Evolutionary conservation across 1,284 basidiomycete species (phyloP), one percentile per base, ranked within the genome.

Genomic region (Fomitopsis pinicola): DNA sequence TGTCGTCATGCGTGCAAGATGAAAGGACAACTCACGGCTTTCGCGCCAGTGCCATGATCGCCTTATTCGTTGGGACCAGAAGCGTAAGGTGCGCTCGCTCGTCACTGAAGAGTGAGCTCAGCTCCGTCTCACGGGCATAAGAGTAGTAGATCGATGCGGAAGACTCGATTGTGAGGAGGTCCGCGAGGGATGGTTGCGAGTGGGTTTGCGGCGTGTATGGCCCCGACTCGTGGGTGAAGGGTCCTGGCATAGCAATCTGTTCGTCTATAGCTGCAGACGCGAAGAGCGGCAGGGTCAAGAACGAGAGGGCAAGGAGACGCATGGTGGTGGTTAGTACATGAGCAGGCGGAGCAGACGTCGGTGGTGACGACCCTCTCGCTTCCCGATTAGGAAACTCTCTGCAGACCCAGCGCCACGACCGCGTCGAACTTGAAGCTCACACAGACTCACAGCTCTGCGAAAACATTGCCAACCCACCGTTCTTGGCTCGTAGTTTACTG

Each of bases 71-170:
- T 1, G 91, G 91, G 10, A 85, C 89, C 53, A 93, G 78, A 14
- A 92, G 58, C 0, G 89, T 91, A 60, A 76, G 71, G n/a, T 75
- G 75, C 1, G 69, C 67, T 50, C 68, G 66, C 7, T 66, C 50
- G 36, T 81, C 76, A 12, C 71, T 71, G 59, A 92, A 81, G 10
- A 78, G 76, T 42, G 72, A 68, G 68, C 85, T 87, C n/a, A 86
- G 67, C 66, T 83, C 77, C 2, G 85, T 77, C 67, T 92, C 89
- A 3, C 91, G 80, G 7, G 88, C 86, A 71, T 93, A 93, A 1
- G 88, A 86, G 72, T 85, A 92, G 78, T 91, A 92, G 61, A 92
- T 92, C 46, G 89, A 91, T 3, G 83, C 82, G 0, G 83, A 82
- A 3, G 82, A 69, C 65, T 91, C 85, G 69, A 92, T 84, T 22